phyloP scores from a whole-genome alignment of 2,329 filamentous ascomycete species.

The Apiospora sp. region DNA sequence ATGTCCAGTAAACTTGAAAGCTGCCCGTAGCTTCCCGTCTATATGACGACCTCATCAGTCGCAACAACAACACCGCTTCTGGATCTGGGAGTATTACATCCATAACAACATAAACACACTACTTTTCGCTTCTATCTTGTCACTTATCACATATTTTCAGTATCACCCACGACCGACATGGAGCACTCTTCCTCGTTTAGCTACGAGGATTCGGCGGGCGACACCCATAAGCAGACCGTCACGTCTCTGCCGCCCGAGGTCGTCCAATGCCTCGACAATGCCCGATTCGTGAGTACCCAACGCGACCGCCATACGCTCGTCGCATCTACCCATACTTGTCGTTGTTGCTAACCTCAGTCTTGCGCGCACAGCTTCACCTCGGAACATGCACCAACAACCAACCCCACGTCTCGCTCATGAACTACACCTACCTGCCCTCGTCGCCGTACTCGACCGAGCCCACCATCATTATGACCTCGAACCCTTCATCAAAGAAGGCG shows the following conservation, averaged over 20 bases:
- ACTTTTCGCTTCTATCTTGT: too few species aligned
- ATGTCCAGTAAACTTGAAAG: constrained; percentile 6
- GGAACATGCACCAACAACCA: constrained; percentile 85
- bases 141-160: too few species aligned
- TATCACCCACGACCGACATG: constrained; percentile 45
- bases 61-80: background rate
- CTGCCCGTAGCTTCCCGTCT: constrained; percentile 14
- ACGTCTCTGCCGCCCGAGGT: constrained; percentile 82
- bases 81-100: background rate
- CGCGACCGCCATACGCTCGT: background rate
- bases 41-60: constrained; percentile 21
- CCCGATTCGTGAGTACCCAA: constrained; percentile 77
- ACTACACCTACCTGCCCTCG: constrained; percentile 93
- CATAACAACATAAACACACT: background rate
- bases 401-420: constrained; percentile 97
- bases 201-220: constrained; percentile 77
- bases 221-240: constrained; percentile 75
- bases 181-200: constrained; percentile 76
- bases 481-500: constrained; percentile 79
- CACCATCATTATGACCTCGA: constrained; percentile 96
- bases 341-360: constrained; percentile 24
- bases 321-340: constrained; percentile 28
- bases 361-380: constrained; percentile 78
- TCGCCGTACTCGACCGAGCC: constrained; percentile 74
- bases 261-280: constrained; percentile 89